Evolutionary conservation across 495 filamentous ascomycete species (phyloP).

Genomic region (Aspergillus hancockii): DNA sequence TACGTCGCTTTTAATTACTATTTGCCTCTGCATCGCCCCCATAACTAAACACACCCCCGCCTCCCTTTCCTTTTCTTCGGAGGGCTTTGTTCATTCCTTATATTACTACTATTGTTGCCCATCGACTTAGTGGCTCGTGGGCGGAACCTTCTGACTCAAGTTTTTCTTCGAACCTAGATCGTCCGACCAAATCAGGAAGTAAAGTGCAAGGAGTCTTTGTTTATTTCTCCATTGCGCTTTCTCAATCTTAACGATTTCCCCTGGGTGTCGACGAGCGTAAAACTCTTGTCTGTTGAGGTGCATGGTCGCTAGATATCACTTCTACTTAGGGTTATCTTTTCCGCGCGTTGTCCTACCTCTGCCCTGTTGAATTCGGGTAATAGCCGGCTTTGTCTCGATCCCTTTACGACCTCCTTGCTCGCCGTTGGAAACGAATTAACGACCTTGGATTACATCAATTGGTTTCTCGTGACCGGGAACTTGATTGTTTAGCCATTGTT

Average conservation of each 20-base stretch:
- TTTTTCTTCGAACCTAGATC: not conserved
- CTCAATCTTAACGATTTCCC: not conserved
- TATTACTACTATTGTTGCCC: not conserved
- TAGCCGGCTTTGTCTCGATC: not conserved
- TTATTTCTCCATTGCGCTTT: not conserved
- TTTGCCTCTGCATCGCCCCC: conserved; percentile 10
- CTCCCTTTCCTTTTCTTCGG: not conserved
- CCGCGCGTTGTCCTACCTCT: not conserved
- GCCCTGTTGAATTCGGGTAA: not conserved
- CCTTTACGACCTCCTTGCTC: not conserved
- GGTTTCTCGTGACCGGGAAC: not conserved
- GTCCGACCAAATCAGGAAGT: not conserved
- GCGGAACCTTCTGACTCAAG: not conserved
- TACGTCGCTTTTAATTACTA: conserved; percentile 2
- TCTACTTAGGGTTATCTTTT: not conserved
- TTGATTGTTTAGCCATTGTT: not conserved
- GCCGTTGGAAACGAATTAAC: not conserved
- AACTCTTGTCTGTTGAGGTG: not conserved
- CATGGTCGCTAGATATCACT: not conserved
- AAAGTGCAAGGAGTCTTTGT: not conserved
- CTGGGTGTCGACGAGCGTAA: not conserved
- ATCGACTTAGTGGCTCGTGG: conserved; percentile 1
- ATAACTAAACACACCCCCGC: not conserved
- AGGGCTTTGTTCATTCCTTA: conserved; percentile 4
- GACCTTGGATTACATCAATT: not conserved